Evolutionary conservation across 2,329 filamentous ascomycete genomes (phyloP), one percentile per base, ranked within the genome.

Genomic region (Colletotrichum sp.): DNA sequence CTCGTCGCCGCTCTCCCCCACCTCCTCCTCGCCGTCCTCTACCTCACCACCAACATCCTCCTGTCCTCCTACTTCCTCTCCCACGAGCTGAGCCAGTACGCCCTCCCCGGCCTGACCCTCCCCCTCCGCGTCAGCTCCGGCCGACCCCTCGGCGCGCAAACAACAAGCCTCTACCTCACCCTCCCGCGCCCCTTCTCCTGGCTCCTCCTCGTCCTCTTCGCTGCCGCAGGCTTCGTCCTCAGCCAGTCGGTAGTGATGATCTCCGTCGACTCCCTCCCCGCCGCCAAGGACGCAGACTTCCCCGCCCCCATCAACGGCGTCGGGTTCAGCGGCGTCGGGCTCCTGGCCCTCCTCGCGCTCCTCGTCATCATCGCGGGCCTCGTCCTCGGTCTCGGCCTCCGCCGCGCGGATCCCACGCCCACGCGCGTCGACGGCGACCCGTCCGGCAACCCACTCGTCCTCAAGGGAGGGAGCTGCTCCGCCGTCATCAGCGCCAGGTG

Each of bases 401-500:
- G 86, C 12, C 83, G 84, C 34, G 85, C 87, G 5, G 82, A 86
- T 10, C 79, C 83, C 4, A 80, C 83, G 4, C 81, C 83, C 10
- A 83, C 84, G 34, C 79, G 79, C 26, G 83, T 84, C 8, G 82
- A 84, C 71, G 85, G 84, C 57, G 78, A 80, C 12, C 82, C 82
- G 21, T 80, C 82, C 18, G 88, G 87, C 2, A 91, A 90, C 81
- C 89, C 89, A 26, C 85, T 91, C 28, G 84, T 84, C 3, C 78
- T 91, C 44, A 81, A 80, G 26, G 88, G 86, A 34, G 89, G 89
- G 13, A 83, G 85, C 57, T 90, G 89, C 82, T 89, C 87, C 76
- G 89, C 88, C 10, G 89, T 90, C n/a, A 80, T 91, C 77, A 87
- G 86, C 80, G 85, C 89, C 28, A 81, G 86, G 66, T 90, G 89